Evolutionary conservation across 148 eudicot genomes (phyloP).

Genomic region (Agrostemma githago): DNA sequence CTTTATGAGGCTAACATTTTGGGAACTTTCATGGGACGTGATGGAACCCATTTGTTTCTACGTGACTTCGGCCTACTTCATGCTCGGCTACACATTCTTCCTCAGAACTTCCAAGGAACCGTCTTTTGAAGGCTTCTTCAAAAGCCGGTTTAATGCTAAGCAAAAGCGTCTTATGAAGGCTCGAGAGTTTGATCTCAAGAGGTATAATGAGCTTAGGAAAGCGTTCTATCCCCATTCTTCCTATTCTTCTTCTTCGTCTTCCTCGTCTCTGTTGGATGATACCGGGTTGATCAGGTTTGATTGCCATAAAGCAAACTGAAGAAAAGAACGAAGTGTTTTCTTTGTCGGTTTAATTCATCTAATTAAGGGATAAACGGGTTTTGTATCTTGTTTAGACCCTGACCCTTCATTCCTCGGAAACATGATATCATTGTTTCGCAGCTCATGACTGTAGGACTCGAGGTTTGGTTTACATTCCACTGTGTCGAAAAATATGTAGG

Average conservation of each 20-base stretch:
- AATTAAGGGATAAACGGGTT: slow-evolving; percentile 3
- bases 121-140: slow-evolving; percentile 72
- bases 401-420: neutral
- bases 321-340: neutral
- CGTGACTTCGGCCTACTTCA: slow-evolving; percentile 76
- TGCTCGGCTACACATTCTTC: slow-evolving; percentile 80
- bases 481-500: neutral
- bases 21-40: slow-evolving; percentile 98
- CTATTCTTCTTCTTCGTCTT: neutral
- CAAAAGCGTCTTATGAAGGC: slow-evolving; percentile 50
- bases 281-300: slow-evolving; percentile 20
- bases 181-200: slow-evolving; percentile 44
- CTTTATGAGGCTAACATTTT: slow-evolving; percentile 89
- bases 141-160: slow-evolving; percentile 67
- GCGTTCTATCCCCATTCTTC: slow-evolving; percentile 34
- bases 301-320: slow-evolving; percentile 15
- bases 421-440: neutral
- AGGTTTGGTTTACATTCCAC: neutral
- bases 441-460: neutral
- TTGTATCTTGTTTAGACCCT: neutral
- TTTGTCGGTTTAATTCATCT: neutral
- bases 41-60: slow-evolving; percentile 98
- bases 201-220: slow-evolving; percentile 54
- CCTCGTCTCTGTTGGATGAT: slow-evolving; percentile 14
- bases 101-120: slow-evolving; percentile 81